Evolutionary conservation across 2,329 filamentous ascomycete genomes (phyloP), one percentile per base, ranked within the genome.

Genomic region (Botrytis sinoallii): DNA sequence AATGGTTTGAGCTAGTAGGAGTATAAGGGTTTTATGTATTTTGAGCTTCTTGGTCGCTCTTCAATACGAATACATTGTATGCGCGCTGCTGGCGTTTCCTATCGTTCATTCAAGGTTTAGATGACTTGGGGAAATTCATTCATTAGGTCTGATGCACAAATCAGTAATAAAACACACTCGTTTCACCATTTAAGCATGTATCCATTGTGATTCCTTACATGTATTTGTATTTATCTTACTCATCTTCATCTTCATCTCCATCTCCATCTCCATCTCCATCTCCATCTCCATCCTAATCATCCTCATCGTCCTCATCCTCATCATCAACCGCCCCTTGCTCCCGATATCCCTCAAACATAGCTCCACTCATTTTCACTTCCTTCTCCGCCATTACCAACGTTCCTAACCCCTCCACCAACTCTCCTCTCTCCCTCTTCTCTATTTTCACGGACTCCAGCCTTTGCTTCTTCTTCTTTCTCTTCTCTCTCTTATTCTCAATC

Each of bases 251-350:
- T 14, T 9, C 22, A 25, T 35, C 55, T 5, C 32, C 55, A 35
- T 20, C 16, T 35, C 7, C 29, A 22, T 20, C 16, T 35, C 55
- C n/a, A 16, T 55, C 2, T 14, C 9, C 22, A 25, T 35, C 57
- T 6, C 32, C 57, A 35, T 20, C 16, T 35, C 7, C 29, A 22
- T 20, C 16, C 22, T 29, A 32, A 32, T 32, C 18, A 12, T 60
- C 18, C 18, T 12, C 18, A 6, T 55, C n/a, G 6, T 32, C 52
- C 6, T 60, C 20, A 14, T 61, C 44, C 7, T 2, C 29, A 16
- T 61, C 6, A 16, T 6, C 35, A 0, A n/a, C 2, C 12, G 2
- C 18, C 0, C 9, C 0, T 0, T 35, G 0, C 59, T 61, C 35
- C 2, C 35, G 6, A 5, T 40, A 40, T 61, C 3, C 35, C 8